Conservation (phyloP, 1,284 basidiomycete genomes). For the Hemileia vastatrix region DNA sequence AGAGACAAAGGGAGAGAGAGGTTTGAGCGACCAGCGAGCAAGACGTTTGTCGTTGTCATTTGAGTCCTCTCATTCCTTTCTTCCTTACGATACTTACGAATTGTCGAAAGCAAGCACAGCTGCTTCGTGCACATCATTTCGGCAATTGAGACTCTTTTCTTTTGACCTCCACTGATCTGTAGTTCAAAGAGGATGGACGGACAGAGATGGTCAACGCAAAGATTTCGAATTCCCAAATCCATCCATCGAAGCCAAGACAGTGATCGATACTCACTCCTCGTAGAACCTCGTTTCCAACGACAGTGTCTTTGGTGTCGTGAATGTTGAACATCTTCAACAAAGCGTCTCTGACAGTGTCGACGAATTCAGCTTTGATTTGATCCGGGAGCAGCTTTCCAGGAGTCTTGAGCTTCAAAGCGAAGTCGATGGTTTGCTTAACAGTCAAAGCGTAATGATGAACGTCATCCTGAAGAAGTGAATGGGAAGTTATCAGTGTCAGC, state of each 20-base stretch:
- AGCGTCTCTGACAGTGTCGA: constrained; percentile 50
- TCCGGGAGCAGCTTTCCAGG: constrained; percentile 51
- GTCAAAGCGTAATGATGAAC: constrained; percentile 56
- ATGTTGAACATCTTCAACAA: constrained; percentile 58
- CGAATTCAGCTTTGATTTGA: constrained; percentile 48
- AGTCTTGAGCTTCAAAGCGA: constrained; percentile 51
- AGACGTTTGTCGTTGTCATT: too few species aligned
- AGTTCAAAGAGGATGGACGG: neutral
- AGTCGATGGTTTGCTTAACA: constrained; percentile 52
- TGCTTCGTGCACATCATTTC: constrained; percentile 28
- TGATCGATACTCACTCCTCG: constrained; percentile 38
- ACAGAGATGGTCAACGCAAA: too few species aligned
- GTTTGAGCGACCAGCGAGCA: too few species aligned
- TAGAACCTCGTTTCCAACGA: constrained; percentile 42
- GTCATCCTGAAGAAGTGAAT: constrained; percentile 50
- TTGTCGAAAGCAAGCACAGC: constrained; percentile 33
- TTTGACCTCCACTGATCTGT: neutral
- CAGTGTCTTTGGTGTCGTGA: constrained; percentile 55
- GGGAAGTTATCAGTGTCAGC: constrained; percentile 29
- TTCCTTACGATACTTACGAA: too few species aligned
- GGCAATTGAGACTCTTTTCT: constrained; percentile 34
- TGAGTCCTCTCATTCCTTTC: too few species aligned
- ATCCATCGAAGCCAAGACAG: too few species aligned
- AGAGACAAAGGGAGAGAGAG: too few species aligned
- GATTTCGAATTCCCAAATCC: too few species aligned